A percentile compares a stretch with the other conserved stretches of the same genome.
Evolutionary conservation across 345 rosid species (phyloP).

Genomic region (Rubroshorea leprosula): DNA sequence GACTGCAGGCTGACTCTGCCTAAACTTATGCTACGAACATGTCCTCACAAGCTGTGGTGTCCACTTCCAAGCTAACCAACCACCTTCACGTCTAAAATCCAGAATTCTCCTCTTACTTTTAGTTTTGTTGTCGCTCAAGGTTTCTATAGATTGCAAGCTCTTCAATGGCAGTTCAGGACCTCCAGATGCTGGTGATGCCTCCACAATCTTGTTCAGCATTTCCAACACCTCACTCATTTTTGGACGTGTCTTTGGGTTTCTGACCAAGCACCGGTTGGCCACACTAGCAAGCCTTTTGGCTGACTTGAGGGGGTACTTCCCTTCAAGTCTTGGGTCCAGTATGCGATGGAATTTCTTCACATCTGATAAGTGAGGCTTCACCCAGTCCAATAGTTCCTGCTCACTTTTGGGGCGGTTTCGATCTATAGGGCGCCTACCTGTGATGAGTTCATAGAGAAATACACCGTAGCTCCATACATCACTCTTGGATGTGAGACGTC

Average conservation of each 20-base stretch:
- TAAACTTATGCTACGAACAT: slow-evolving; percentile 24
- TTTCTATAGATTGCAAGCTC: slow-evolving; percentile 20
- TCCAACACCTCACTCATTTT: slow-evolving; percentile 89
- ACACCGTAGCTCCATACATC: slow-evolving; percentile 95
- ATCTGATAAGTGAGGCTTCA: slow-evolving; percentile 65
- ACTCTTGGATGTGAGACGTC: slow-evolving; percentile 74
- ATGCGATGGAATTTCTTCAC: slow-evolving; percentile 46
- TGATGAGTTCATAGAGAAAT: slow-evolving; percentile 86
- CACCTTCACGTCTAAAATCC: slow-evolving; percentile 36
- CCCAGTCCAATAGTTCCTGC: slow-evolving; percentile 86
- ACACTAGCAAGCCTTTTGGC: slow-evolving; percentile 57
- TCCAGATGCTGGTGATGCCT: slow-evolving; percentile 30
- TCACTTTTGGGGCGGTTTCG: slow-evolving; percentile 70
- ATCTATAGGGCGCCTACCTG: slow-evolving; percentile 82
- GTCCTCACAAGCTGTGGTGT: slow-evolving; percentile 39
- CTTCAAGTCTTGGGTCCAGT: slow-evolving; percentile 67
- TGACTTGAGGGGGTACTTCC: slow-evolving; percentile 38
- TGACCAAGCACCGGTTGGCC: slow-evolving; percentile 72
- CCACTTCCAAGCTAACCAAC: slow-evolving; percentile 42
- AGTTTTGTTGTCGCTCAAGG: slow-evolving; percentile 18
- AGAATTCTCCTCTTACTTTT: slow-evolving; percentile 30
- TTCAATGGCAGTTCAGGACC: slow-evolving; percentile 36
- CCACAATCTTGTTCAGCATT: slow-evolving; percentile 49
- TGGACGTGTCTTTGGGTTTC: slow-evolving; percentile 71
- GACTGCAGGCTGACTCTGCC: not conserved